phyloP scores from a whole-genome alignment of 2,329 filamentous ascomycete genomes.

The Claviceps spartinae region DNA sequence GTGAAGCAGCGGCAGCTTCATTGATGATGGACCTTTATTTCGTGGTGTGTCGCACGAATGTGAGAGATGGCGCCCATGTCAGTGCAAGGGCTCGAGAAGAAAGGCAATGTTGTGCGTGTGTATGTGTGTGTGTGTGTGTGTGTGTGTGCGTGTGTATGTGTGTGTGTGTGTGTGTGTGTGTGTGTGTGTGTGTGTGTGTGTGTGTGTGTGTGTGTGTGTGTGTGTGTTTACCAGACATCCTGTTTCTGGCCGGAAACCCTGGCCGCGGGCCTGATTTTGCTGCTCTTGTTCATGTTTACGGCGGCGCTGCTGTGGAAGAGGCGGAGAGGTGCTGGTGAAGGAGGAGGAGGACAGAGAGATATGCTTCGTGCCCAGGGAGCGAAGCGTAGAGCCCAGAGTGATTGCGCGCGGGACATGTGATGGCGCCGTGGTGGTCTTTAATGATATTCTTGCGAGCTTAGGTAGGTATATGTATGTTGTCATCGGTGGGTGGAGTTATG shows the following conservation, averaged over 20 bases:
- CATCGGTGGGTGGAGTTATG: too few species aligned
- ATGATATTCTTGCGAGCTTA: neutral
- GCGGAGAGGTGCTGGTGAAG: neutral
- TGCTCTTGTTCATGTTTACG: constrained; percentile 24
- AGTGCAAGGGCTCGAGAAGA: neutral
- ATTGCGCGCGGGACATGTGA: neutral
- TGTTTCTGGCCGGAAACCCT: constrained; percentile 35
- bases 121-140: too few species aligned
- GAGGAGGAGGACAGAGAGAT: neutral
- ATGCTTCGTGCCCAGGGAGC: neutral
- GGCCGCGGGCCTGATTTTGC: constrained; percentile 36
- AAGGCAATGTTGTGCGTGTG: too few species aligned
- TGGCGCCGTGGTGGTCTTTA: neutral
- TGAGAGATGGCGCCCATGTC: neutral
- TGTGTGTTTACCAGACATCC: constrained; percentile 36
- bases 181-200: too few species aligned
- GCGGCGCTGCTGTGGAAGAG: constrained; percentile 12
- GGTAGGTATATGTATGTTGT: too few species aligned
- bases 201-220: too few species aligned
- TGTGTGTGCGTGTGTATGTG: constrained; percentile 12
- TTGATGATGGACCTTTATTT: constrained; percentile 47
- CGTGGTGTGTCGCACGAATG: too few species aligned
- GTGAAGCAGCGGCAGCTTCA: constrained; percentile 48
- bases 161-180: too few species aligned
- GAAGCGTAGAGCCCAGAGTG: neutral